Evolutionary conservation across 2,329 filamentous ascomycete genomes (phyloP), one percentile per base, ranked within the genome.

Genomic region (Fusarium clavum): DNA sequence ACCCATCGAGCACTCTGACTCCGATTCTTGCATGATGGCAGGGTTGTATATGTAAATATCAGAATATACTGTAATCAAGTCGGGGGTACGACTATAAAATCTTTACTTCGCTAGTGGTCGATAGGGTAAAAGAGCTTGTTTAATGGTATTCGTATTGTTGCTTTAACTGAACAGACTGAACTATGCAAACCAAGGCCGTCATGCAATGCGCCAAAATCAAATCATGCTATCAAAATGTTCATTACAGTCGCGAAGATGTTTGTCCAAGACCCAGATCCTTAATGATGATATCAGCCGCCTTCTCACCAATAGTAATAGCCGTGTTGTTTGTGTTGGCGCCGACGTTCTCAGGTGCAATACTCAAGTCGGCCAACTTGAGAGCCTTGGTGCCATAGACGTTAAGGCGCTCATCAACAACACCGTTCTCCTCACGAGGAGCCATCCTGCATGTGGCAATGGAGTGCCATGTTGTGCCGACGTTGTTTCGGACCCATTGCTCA

Each of bases 281-380:
- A 8, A 81, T 78, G 20, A 83, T 77, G 43, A 83, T 81, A 60
- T 81, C 80, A 0, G 81, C 81, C 5, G 79, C 82, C 74, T 81
- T 83, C 77, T 87, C 85, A 3, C 85, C 85, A 32, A 87, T 75
- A 18, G 82, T 61, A 18, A 86, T 73, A 0, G 85, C 85, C 2
- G 83, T 84, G 41, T 82, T 84, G 47, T 83, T 82, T 3, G 85
- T 86, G 61, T 87, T 87, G 1, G 79, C 81, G 3, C 76, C 82
- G 2, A 86, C 79, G 14, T 84, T 84, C 25, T 64, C 53, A 0
- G 81, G 80, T 7, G 73, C 69, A 2, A 82, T 72, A 61, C 80
- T 80, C 62, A 83, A 45, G 47, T 83, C 79, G 3, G 79, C 82
- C 40, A 84, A 60, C 75, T 83, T 84, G 14, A 85, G 72, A 0